Evolutionary conservation across 2,329 filamentous ascomycete genomes (phyloP), one percentile per base, ranked within the genome.

Genomic region (Penicillium verrucosum): DNA sequence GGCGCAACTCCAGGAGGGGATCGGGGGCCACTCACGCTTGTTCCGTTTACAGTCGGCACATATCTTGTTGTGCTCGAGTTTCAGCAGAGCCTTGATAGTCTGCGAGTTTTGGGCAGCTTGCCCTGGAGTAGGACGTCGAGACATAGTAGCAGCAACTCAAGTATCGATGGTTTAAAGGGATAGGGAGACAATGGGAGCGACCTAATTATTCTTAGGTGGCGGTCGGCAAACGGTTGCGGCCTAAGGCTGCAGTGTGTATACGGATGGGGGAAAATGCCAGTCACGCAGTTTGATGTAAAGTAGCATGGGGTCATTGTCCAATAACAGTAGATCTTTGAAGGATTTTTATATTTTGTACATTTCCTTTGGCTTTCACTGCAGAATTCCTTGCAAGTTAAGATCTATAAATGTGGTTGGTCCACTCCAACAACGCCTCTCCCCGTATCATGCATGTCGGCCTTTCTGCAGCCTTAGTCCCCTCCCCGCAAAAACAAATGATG

Each of bases 41-140:
- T 97, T 99, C 75, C 89, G 87, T 82, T 99, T 99, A 85, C 94
- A 99, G 77, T 99, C 94, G 59, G 93, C 91, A 81, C 94, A 99
- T 72, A 89, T 86, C 81, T 99, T 99, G 81, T 99, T 99, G 61
- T 86, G 80, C 72, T 97, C 93, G 66, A 99, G 80, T 80, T 97
- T 99, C 73, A 97, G 82, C 66, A 99, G 84, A 72, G 85, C 92
- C 82, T 97, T 97, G 76, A 99, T 90, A 43, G 92, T 95, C 74
- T 88, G 86, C 75, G 90, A 88, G 79, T 99, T 99, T 78, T 95
- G 89, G 70, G 92, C 92, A 69, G 92, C 90, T 76, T 90, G 87
- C 77, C 96, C 90, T 65, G 90, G 89, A 63, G 86, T 87, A 71
- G 90, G 85, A 56, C 73, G 73, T 64, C 73, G 72, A 72, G 73